Percentiles rank a stretch among this genome's conserved stretches.
Conservation (phyloP, 768 basidiomycete genomes). For the Amanita subjunquillea region DNA sequence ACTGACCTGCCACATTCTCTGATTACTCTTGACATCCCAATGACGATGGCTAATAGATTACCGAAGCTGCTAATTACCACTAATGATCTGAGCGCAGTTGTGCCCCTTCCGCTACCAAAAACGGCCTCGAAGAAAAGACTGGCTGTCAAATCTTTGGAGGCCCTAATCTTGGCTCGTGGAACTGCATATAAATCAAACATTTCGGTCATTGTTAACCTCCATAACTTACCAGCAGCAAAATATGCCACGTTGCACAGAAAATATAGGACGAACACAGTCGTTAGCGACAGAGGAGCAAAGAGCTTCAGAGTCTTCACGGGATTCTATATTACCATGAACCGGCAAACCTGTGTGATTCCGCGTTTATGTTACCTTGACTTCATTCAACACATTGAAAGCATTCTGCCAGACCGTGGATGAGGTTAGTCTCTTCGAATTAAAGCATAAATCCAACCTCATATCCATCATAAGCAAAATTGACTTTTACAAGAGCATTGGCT, state of each 20-base stretch:
- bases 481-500: conserved; percentile 25
- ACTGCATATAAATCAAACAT: conserved; percentile 15
- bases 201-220: background rate
- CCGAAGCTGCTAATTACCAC: conserved; percentile 31
- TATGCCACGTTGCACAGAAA: conserved; percentile 35
- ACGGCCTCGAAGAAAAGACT: conserved; percentile 40
- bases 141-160: conserved; percentile 34
- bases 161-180: conserved; percentile 30
- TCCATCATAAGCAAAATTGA: conserved; percentile 27
- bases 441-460: conserved; percentile 18
- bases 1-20: conserved; percentile 30
- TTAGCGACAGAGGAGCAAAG: conserved; percentile 35
- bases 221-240: conserved; percentile 22
- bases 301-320: conserved; percentile 36
- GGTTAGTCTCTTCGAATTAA: background rate
- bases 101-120: conserved; percentile 28
- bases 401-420: conserved; percentile 15
- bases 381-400: conserved; percentile 36
- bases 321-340: conserved; percentile 12
- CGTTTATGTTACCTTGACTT: conserved; percentile 21
- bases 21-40: conserved; percentile 34
- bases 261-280: conserved; percentile 34
- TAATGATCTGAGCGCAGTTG: conserved; percentile 25
- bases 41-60: conserved; percentile 24
- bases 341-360: background rate